phyloP scores from a whole-genome alignment of 2,329 filamentous ascomycete genomes.

The Elsinoe batatas region DNA sequence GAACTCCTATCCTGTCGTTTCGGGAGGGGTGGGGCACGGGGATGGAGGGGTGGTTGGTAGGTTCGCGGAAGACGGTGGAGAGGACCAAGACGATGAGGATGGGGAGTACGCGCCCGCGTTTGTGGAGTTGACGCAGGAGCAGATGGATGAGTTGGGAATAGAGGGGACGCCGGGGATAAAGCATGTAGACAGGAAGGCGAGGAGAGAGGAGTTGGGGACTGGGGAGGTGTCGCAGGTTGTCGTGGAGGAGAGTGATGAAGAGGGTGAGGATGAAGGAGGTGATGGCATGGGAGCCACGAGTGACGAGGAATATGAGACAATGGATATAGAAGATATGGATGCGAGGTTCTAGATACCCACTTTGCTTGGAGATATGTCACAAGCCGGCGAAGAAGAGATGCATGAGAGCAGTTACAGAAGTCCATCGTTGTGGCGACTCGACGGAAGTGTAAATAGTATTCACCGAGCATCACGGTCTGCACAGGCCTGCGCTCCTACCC shows the following conservation, averaged over 20 bases:
- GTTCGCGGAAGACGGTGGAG: conserved; percentile 24
- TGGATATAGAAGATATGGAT: conserved; percentile 16
- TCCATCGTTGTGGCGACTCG: too few species aligned
- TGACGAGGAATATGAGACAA: not conserved
- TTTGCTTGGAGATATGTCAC: too few species aligned
- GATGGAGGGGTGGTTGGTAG: not conserved
- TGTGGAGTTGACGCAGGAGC: conserved; percentile 43
- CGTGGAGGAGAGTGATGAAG: conserved; percentile 22
- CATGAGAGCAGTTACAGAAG: too few species aligned
- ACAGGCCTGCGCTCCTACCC: too few species aligned
- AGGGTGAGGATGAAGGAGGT: conserved; percentile 27
- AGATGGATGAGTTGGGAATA: conserved; percentile 30
- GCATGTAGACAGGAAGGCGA: conserved; percentile 12
- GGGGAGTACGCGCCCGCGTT: conserved; percentile 55
- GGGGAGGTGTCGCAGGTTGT: conserved; percentile 10
- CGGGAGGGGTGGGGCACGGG: not conserved
- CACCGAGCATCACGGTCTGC: too few species aligned
- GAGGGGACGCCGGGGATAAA: conserved; percentile 20
- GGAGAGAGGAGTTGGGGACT: conserved; percentile 12
- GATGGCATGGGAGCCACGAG: too few species aligned
- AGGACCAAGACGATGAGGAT: conserved; percentile 52
- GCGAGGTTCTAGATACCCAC: conserved; percentile 9
- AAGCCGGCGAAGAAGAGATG: too few species aligned
- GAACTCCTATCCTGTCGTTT: conserved; percentile 21
- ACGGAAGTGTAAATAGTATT: too few species aligned